A percentile compares a stretch with the other conserved stretches of the same genome.
phyloP scores from a whole-genome alignment of 2,329 filamentous ascomycete genomes.

The Claviceps sp. region DNA sequence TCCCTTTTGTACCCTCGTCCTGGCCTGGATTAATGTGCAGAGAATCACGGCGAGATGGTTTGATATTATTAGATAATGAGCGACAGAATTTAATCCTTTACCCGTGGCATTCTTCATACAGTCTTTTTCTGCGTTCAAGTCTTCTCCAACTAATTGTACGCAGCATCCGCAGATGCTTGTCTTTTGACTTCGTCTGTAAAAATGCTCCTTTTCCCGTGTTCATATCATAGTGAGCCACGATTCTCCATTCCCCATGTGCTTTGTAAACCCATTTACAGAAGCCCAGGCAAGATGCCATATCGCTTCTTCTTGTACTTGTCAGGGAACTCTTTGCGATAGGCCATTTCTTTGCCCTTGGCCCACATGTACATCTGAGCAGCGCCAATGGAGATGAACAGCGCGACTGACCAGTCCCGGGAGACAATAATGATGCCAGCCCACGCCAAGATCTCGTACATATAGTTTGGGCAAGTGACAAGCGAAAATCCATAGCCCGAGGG shows the following conservation, averaged over 20 bases:
- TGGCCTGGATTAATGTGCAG: no score
- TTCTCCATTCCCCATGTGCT: neutral
- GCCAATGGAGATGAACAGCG: constrained; percentile 63
- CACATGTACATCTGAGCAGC: constrained; percentile 70
- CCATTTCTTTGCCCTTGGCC: constrained; percentile 83
- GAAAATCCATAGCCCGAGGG: constrained; percentile 74
- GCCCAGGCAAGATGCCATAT: constrained; percentile 65
- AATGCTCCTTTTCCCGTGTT: neutral
- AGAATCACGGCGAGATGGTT: no score
- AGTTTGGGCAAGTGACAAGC: constrained; percentile 91
- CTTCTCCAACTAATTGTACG: neutral
- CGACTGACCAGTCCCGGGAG: constrained; percentile 64
- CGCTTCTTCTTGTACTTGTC: constrained; percentile 94
- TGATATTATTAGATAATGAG: no score
- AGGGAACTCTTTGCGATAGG: constrained; percentile 81
- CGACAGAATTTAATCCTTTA: no score
- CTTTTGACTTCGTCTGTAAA: neutral
- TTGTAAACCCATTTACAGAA: constrained; percentile 38
- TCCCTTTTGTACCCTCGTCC: no score
- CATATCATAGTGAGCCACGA: neutral
- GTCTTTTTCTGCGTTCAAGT: neutral
- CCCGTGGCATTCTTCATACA: neutral
- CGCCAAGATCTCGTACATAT: constrained; percentile 80
- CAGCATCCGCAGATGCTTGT: neutral
- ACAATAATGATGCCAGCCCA: constrained; percentile 76